These are phyloP conservation scores for Chenopodium suecicum DNA, from an alignment of 148 eudicot species.

Conservation along the genomic window DNA sequence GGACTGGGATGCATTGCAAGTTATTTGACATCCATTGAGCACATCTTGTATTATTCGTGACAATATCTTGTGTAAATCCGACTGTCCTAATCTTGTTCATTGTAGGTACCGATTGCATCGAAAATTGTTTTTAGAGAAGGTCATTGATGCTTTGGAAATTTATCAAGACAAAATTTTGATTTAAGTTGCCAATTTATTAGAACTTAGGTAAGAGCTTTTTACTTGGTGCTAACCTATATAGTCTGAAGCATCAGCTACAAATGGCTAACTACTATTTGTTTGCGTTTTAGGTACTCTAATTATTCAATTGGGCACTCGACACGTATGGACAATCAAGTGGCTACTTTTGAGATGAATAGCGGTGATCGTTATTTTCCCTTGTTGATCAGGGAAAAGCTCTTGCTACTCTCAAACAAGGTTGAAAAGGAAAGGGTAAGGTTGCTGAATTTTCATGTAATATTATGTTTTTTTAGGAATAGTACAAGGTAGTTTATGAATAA, in stretches of 20 bases:
- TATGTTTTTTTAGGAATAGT: not conserved
- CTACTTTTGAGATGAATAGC: not conserved
- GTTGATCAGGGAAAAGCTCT: not conserved
- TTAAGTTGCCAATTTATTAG: slow-evolving; percentile 4
- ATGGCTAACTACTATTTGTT: not conserved
- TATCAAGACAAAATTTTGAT: slow-evolving; percentile 52
- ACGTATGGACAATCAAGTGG: not conserved
- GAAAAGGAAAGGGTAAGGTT: not conserved
- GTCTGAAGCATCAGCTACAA: not conserved
- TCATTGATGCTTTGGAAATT: slow-evolving; percentile 76
- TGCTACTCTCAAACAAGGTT: not conserved
- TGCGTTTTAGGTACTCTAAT: not conserved
- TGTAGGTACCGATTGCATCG: slow-evolving; percentile 91
- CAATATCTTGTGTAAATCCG: not conserved
- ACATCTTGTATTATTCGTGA: not conserved
- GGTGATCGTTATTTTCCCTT: not conserved
- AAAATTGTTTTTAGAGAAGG: slow-evolving; percentile 70
- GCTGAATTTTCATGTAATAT: not conserved
- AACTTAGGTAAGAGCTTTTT: not conserved
- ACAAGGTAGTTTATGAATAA: not conserved
- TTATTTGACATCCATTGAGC: too few species aligned
- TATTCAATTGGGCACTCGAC: not conserved
- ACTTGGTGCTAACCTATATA: not conserved
- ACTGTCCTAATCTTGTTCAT: slow-evolving; percentile 9
- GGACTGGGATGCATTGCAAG: too few species aligned